A percentile compares a stretch with the other conserved stretches of the same genome.
phyloP scores from a whole-genome alignment of 2,329 filamentous ascomycete species.

The Fragosphaeria purpurea region DNA sequence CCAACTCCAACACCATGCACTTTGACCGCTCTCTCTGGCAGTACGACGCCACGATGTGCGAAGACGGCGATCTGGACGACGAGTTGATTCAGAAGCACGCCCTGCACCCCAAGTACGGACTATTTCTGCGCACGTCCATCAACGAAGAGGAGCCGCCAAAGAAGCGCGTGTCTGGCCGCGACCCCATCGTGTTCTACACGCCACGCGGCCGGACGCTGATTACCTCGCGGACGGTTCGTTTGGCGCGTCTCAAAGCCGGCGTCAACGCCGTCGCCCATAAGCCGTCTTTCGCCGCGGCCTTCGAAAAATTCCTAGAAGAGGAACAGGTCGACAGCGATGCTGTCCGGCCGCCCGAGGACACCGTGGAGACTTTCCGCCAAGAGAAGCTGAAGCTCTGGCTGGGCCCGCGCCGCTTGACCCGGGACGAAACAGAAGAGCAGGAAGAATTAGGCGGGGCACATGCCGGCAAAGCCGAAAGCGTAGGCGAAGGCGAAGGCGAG shows the following conservation, averaged over 20 bases:
- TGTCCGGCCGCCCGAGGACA: constrained; percentile 5
- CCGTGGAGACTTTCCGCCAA: constrained; percentile 11
- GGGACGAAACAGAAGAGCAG: constrained; percentile 10
- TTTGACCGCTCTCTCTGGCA: constrained; percentile 43
- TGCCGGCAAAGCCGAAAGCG: constrained; percentile 11
- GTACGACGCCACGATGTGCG: constrained; percentile 41
- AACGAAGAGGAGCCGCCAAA: constrained; percentile 33
- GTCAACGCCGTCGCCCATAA: constrained; percentile 5
- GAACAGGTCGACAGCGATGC: constrained; percentile 17
- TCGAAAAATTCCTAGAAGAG: constrained; percentile 16
- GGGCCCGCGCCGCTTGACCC: constrained; percentile 6
- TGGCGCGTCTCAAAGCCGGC: constrained; percentile 18
- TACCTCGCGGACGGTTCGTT: constrained; percentile 32
- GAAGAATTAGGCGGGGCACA: constrained; percentile 7
- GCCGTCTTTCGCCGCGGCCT: constrained; percentile 11
- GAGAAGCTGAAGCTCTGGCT: constrained; percentile 11
- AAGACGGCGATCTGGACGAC: constrained; percentile 40
- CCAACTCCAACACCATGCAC: constrained; percentile 44
- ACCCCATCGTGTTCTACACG: constrained; percentile 39
- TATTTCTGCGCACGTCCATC: constrained; percentile 38
- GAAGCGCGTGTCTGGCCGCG: constrained; percentile 32
- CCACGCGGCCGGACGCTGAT: constrained; percentile 37
- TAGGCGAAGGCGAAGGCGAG: constrained; percentile 12
- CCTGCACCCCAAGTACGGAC: constrained; percentile 43
- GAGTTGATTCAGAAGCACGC: constrained; percentile 37